Conservation (phyloP, 208 protist genomes). For the Leishmania lainsoni region DNA sequence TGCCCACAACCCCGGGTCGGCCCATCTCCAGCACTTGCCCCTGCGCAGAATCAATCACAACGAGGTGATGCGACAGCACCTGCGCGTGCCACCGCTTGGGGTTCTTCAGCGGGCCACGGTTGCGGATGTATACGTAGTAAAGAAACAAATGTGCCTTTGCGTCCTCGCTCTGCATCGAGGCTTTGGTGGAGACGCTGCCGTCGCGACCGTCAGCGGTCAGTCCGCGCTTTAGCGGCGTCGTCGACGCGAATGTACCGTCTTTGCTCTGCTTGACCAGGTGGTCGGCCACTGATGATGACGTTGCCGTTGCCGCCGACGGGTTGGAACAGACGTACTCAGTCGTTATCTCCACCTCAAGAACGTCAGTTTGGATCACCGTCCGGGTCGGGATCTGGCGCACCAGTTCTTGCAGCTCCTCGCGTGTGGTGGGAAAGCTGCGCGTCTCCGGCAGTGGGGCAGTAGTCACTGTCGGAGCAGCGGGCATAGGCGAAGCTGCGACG, state of each 20-base stretch:
- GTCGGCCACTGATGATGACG: not conserved
- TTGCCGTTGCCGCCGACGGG: conserved; percentile 8
- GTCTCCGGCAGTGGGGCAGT: not conserved
- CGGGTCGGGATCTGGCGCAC: conserved; percentile 56
- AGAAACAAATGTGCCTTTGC: conserved; percentile 59
- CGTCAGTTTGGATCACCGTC: conserved; percentile 59
- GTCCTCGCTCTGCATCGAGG: not conserved
- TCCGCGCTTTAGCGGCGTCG: conserved; percentile 25
- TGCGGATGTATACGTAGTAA: conserved; percentile 84
- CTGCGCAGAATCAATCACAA: conserved; percentile 56
- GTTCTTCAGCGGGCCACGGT: conserved; percentile 56
- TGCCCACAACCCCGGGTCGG: conserved; percentile 72
- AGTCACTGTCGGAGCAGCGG: not conserved
- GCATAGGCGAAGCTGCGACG: not conserved
- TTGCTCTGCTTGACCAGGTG: conserved; percentile 2
- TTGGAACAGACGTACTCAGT: conserved; percentile 75
- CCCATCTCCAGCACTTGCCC: conserved; percentile 66
- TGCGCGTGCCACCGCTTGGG: conserved; percentile 76
- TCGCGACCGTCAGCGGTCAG: not conserved
- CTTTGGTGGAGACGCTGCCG: not conserved
- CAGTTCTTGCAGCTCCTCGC: conserved; percentile 36
- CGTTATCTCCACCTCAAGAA: conserved; percentile 74
- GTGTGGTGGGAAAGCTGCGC: conserved; percentile 28
- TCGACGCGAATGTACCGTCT: conserved; percentile 15
- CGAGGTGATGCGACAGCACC: conserved; percentile 78